Conservation (phyloP, 306 rosid species). For the Cucumis sativus region DNA sequence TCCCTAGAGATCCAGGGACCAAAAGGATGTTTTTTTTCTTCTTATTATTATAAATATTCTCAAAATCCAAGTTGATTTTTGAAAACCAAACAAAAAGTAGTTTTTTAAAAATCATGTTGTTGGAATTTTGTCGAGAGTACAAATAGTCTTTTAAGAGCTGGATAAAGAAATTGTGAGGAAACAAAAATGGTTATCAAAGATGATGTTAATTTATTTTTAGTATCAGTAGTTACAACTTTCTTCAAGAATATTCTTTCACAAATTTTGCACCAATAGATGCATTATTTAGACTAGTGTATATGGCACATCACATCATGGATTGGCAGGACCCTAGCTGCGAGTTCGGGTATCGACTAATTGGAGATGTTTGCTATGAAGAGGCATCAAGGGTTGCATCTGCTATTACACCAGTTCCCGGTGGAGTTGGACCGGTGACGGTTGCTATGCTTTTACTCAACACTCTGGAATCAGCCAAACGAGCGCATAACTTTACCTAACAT, state of each 20-base stretch:
- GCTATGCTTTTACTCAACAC: conserved; percentile 82
- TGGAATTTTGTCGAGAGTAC: neutral
- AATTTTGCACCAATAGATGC: neutral
- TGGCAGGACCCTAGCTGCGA: conserved; percentile 54
- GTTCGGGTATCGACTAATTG: conserved; percentile 54
- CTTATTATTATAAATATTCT: too few relatives aligned
- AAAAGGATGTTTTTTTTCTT: too few relatives aligned
- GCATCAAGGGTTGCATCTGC: conserved; percentile 57
- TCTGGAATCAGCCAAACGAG: conserved; percentile 57
- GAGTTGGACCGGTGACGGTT: conserved; percentile 87
- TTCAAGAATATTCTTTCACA: neutral
- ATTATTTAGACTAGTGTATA: neutral
- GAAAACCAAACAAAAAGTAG: neutral
- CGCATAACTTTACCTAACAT: conserved; percentile 29
- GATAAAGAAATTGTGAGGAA: neutral
- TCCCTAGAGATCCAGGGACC: too few relatives aligned
- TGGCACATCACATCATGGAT: neutral
- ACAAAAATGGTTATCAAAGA: too few relatives aligned
- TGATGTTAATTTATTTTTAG: too few relatives aligned
- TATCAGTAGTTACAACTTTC: neutral
- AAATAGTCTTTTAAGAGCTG: too few relatives aligned
- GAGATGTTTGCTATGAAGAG: conserved; percentile 80
- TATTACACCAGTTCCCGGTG: conserved; percentile 87
- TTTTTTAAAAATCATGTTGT: neutral
- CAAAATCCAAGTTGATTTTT: neutral